These are phyloP conservation scores for Verticillium nonalfalfae DNA, from an alignment of 2,329 filamentous ascomycete species.

Conservation along the genomic window DNA sequence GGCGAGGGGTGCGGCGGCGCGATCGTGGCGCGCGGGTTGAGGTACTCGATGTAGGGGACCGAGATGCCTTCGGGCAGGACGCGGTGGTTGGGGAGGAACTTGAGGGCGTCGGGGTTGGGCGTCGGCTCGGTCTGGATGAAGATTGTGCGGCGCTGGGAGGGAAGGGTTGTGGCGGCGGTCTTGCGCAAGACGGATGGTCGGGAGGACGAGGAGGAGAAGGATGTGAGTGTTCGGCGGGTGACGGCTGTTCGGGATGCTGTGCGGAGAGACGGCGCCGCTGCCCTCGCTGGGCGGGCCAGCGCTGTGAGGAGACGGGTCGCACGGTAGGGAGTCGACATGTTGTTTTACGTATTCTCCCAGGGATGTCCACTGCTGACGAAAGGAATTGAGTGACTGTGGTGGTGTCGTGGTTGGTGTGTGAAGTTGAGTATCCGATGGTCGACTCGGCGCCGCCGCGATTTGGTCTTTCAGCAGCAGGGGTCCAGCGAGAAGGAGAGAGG, in stretches of 20 bases:
- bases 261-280: constrained; percentile 2
- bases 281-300: constrained; percentile 8
- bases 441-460: neutral
- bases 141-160: constrained; percentile 56
- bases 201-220: neutral
- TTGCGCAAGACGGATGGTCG: constrained; percentile 4
- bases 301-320: neutral
- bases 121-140: constrained; percentile 98
- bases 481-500: neutral
- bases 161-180: neutral
- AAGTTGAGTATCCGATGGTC: neutral
- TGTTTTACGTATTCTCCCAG: neutral
- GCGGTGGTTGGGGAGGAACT: constrained; percentile 87
- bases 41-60: constrained; percentile 83
- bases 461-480: neutral
- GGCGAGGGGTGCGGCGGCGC: constrained; percentile 85
- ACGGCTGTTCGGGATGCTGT: constrained; percentile 3
- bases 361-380: no score
- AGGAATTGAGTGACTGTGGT: no score
- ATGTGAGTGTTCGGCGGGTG: neutral
- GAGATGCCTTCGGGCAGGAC: constrained; percentile 71
- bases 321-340: neutral
- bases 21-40: constrained; percentile 81
- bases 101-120: constrained; percentile 91
- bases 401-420: neutral